Evolutionary conservation across 192 early-diverging fungal genomes (phyloP), one percentile per base, ranked within the genome.

Genomic region (Paraglomus brasilianum): DNA sequence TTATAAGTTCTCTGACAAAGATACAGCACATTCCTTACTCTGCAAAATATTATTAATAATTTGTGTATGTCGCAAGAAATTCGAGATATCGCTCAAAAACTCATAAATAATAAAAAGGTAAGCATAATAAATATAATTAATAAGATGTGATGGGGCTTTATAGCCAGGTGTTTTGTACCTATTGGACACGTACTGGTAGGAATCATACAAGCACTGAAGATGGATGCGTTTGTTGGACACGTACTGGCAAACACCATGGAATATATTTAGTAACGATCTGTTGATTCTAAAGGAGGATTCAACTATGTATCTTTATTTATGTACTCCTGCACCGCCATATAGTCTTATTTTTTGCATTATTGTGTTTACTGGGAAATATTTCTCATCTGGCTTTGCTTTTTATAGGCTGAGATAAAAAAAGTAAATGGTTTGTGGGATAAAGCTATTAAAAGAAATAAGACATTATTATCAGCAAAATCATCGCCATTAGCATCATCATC

Each of bases 161-260:
- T 48, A 47, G 62, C 62, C 62, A 64, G 44, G 11, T 64, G 11
- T n/a, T 64, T n/a, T 49, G 62, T 64, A 64, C 62, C 46, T 60
- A 38, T 47, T 47, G 19, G 13, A 8, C 4, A 7, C 44, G 44
- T 8, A 22, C 62, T 64, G 22, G 46, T 64, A 39, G 62, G 61
- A 64, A 1, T 38, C 24, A 1, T 64, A 24, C 61, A 64, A 64
- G 61, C 49, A 64, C 21, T 64, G 61, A 64, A 64, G n/a, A 47
- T 64, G 61, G 62, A 36, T 64, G 62, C 62, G 62, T 64, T 64
- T 64, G 39, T 64, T 64, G 22, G 6, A 24, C 36, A 24, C 62
- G 62, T 36, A 44, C 39, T 64, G 46, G 62, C 49, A 64, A 64
- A 64, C 62, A 49, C 36, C 39, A 49, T 47, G 62, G 62, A 39